Evolutionary conservation across 345 rosid genomes (phyloP).

Genomic region (Cardamine occulta): DNA sequence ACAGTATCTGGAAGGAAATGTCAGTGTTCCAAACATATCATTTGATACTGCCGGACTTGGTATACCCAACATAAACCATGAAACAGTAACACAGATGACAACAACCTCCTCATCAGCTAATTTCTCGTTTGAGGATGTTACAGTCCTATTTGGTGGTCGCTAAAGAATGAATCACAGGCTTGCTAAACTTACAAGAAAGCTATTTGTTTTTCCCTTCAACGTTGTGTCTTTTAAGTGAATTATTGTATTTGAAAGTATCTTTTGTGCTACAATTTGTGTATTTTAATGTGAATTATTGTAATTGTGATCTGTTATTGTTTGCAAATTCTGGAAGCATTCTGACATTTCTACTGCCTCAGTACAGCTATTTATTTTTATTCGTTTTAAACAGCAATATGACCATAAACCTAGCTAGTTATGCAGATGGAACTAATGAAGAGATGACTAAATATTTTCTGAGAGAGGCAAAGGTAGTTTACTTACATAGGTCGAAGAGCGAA

Average conservation of each 20-base stretch:
- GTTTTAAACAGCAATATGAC: not conserved
- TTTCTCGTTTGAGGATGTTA: slow-evolving; percentile 30
- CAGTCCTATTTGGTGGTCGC: slow-evolving; percentile 20
- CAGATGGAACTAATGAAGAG: not conserved
- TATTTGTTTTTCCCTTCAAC: not conserved
- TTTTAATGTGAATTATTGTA: not conserved
- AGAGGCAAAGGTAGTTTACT: slow-evolving; percentile 14
- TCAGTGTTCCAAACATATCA: slow-evolving; percentile 12
- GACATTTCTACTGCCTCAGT: not conserved
- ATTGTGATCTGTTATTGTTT: not conserved
- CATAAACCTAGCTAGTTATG: not conserved
- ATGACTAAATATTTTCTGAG: not conserved
- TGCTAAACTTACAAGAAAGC: slow-evolving; percentile 6
- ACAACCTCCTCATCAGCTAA: slow-evolving; percentile 32
- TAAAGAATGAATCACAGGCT: slow-evolving; percentile 6
- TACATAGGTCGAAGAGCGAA: slow-evolving; percentile 9
- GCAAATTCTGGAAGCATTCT: slow-evolving; percentile 8
- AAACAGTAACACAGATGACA: slow-evolving; percentile 21
- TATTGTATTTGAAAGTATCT: not conserved
- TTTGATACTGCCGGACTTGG: slow-evolving; percentile 36
- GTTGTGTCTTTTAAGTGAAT: not conserved
- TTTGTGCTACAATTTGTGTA: not conserved
- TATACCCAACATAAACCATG: slow-evolving; percentile 39
- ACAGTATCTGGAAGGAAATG: slow-evolving; percentile 46
- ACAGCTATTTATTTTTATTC: too few species aligned